Base-by-base conservation (phyloP, 805 yeast species). In the Ogataea neopini region DNA sequence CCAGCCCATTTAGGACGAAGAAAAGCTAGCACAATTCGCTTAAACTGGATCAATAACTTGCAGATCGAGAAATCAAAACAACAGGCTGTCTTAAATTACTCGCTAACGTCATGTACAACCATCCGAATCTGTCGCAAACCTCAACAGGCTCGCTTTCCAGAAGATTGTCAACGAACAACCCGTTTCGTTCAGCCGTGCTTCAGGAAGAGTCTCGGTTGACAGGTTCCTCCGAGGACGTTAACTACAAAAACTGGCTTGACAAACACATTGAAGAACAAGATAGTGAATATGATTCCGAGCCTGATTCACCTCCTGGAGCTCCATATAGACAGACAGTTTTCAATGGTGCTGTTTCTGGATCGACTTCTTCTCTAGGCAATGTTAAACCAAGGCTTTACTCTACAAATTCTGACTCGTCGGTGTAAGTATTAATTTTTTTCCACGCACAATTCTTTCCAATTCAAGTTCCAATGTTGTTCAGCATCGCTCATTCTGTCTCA, bases 161-260 rank as follows among this genome's bases (percentile, higher is more conserved):
- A 56, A 62, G 81, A 52, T 66, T 82, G 44, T 83, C 90, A 6
- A 71, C 82, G 2, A 83, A 83, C 62, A 86, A 86, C 56, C 92
- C 92, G n/a, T 86, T 86, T 64, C 75, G 92, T 59, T 71, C 72
- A 46, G 74, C 73, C 6, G 59, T 72, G 23, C 41, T 66, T 3
- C 66, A 63, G 41, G 69, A 66, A 32, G 70, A 64, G 44, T 52
- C 61, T 8, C 56, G 44, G 36, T 37, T 39, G 10, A 41, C 29
- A 6, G 15, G 20, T 28, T 41, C 35, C 50, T 43, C 37, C 59
- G 66, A 54, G 52, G 69, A 54, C 45, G 58, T 49, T 6, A 69
- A 71, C 28, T 84, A 81, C 59, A 81, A 77, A 35, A 73, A 70
- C 17, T 84, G 90, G 90, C 79, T 84, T 17, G 70, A 54, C 20